Evolutionary conservation across 2,329 filamentous ascomycete species (phyloP).

Genomic region (Endoconidiophora polonica): DNA sequence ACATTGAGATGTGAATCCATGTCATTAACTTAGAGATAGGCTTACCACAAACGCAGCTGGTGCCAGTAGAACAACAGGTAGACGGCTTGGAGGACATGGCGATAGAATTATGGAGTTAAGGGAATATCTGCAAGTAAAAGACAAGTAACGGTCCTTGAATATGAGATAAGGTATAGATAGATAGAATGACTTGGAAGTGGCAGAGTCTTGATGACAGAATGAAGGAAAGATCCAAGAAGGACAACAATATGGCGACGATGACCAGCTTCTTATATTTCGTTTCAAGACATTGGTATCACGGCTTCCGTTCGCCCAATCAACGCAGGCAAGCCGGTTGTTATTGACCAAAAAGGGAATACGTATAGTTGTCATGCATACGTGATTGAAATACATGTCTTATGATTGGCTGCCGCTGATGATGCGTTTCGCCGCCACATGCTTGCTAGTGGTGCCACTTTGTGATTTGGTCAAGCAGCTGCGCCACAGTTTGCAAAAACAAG

Average conservation of each 20-base stretch:
- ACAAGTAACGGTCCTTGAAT: not conserved
- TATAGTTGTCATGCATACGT: constrained; percentile 8
- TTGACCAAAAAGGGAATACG: constrained; percentile 7
- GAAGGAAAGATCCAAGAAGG: not conserved
- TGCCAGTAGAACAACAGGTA: constrained; percentile 41
- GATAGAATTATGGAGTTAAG: not conserved
- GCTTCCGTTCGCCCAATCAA: constrained; percentile 3
- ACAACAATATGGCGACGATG: not conserved
- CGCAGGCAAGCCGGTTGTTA: constrained; percentile 1
- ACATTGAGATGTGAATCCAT: not conserved
- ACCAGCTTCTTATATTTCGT: constrained; percentile 9
- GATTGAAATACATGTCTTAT: constrained; percentile 12
- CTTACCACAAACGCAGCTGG: constrained; percentile 41
- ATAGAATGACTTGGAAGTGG: not conserved
- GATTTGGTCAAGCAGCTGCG: not conserved
- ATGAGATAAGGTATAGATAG: not conserved
- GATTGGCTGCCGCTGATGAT: constrained; percentile 9
- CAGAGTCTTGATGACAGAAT: not conserved
- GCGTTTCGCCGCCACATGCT: not conserved
- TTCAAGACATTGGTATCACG: not conserved
- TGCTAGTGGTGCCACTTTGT: constrained; percentile 4
- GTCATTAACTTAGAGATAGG: constrained; percentile 13
- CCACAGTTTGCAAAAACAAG: not conserved
- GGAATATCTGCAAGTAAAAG: not conserved
- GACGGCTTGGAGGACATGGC: constrained; percentile 17